Evolutionary conservation across 257 asterid genomes (phyloP).

Genomic region (Jasminum sambac): DNA sequence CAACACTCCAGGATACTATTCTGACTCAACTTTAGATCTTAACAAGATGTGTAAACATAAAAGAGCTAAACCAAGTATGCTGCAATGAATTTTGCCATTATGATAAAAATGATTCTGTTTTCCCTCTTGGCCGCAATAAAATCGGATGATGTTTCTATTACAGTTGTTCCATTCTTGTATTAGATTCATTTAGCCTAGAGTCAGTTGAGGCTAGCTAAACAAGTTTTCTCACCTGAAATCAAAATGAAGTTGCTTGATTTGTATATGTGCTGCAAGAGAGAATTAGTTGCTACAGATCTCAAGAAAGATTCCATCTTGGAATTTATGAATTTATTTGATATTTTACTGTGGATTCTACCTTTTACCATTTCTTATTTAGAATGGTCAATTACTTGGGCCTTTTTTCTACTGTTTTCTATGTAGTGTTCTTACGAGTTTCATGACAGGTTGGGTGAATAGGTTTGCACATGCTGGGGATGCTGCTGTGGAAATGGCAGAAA

Average conservation of each 20-base stretch:
- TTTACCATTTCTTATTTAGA: neutral
- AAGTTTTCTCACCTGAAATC: neutral
- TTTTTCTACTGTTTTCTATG: neutral
- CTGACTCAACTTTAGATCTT: neutral
- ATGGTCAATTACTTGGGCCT: neutral
- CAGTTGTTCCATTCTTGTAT: neutral
- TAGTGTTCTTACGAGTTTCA: conserved; percentile 24
- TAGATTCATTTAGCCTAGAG: neutral
- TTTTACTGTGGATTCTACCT: neutral
- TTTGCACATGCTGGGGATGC: conserved; percentile 95
- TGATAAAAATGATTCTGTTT: neutral
- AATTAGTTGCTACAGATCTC: neutral
- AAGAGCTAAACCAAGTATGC: neutral
- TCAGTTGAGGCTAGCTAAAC: neutral
- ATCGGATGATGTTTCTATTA: neutral
- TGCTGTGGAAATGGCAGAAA: conserved; percentile 91
- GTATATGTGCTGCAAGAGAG: neutral
- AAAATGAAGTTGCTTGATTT: neutral
- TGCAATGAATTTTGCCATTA: neutral
- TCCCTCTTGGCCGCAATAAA: neutral
- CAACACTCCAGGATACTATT: neutral
- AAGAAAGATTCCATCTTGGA: neutral
- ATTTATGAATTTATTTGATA: neutral
- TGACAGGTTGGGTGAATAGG: conserved; percentile 95
- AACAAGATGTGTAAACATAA: neutral